A percentile compares a stretch with the other conserved stretches of the same genome.
These are phyloP conservation scores for Fusarium multiceps DNA, from an alignment of 2,329 filamentous ascomycete species.

Conservation along the genomic window DNA sequence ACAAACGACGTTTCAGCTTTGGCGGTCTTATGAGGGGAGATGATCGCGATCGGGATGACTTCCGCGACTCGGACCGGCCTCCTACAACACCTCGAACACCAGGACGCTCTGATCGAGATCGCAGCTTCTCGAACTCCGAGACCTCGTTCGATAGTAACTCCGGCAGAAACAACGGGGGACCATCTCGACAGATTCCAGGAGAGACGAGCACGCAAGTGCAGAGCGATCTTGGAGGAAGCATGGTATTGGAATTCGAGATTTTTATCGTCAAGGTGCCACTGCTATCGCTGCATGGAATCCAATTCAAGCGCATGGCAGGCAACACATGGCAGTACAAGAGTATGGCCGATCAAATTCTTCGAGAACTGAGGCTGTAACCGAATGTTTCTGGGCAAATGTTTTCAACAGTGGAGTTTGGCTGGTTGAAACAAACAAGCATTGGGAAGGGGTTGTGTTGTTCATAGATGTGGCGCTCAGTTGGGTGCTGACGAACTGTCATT, in stretches of 20 bases:
- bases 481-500: slow-evolving; percentile 13
- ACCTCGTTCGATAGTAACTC: slow-evolving; percentile 80
- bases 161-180: slow-evolving; percentile 62
- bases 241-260: slow-evolving; percentile 92
- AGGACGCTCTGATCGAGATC: slow-evolving; percentile 66
- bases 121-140: slow-evolving; percentile 88
- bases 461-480: slow-evolving; percentile 30
- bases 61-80: slow-evolving; percentile 66
- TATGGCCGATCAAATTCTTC: slow-evolving; percentile 95
- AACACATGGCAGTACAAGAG: slow-evolving; percentile 99
- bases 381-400: slow-evolving; percentile 3
- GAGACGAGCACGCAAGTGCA: slow-evolving; percentile 94
- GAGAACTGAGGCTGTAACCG: slow-evolving; percentile 81
- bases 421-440: slow-evolving; percentile 1
- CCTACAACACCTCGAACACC: slow-evolving; percentile 58
- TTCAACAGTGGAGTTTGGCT: slow-evolving; percentile 17
- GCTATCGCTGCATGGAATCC: slow-evolving; percentile 91
- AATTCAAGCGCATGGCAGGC: slow-evolving; percentile 96
- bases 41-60: slow-evolving; percentile 76
- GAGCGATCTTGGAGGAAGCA: slow-evolving; percentile 84
- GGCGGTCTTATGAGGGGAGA: slow-evolving; percentile 70
- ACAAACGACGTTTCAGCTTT: slow-evolving; percentile 86
- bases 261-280: slow-evolving; percentile 97
- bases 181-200: slow-evolving; percentile 72
- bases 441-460: slow-evolving; percentile 27